Evolutionary conservation across 768 basidiomycete species (phyloP), one percentile per base, ranked within the genome.

Genomic region (Ephemerocybe angulata): DNA sequence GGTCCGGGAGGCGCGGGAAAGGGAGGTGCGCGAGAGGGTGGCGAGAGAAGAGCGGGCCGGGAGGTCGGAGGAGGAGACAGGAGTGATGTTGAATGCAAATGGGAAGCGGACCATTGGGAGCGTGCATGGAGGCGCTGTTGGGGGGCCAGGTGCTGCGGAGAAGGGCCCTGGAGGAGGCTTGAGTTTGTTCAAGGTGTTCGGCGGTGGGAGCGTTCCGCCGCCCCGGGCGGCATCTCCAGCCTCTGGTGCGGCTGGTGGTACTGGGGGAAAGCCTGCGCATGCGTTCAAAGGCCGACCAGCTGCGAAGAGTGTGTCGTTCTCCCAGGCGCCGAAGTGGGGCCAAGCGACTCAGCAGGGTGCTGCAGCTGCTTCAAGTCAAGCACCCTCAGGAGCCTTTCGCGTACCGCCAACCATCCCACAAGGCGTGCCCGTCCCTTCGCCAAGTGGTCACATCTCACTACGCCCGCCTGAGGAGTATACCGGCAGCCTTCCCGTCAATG

Each of bases 221-320:
- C 25, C 60, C 22, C 31, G 47, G 40, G 29, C 57, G 43, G 15
- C 52, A 19, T 8, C 35, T 35, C 28, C 53, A 4, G 25, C 42
- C 29, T 47, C 56, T 12, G 54, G 28, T 17, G 30, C 24, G 10
- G 8, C 50, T 22, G 25, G 25, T 19, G 44, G 24, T 17, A 37
- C 42, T 37, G 52, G 44, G 37, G 44, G 60, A 17, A 27, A 62
- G 25, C 31, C 62, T 44, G 29, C 58, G 10, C 57, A 61, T 58
- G 28, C 58, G 29, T 62, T 62, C 28, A 65, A 59, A 54, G 74
- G 75, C 5, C 65, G 78, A n/a, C 76, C 76, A 6, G 70, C 78
- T 4, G 79, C 79, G 4, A 79, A 79, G 64, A 78, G 76, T 3
- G 75, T 81, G 4, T 81, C 78, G 41, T 79, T 79, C 57, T 70